Base-by-base conservation (phyloP, 2,329 filamentous ascomycete genomes). In the Penicillium sp. region DNA sequence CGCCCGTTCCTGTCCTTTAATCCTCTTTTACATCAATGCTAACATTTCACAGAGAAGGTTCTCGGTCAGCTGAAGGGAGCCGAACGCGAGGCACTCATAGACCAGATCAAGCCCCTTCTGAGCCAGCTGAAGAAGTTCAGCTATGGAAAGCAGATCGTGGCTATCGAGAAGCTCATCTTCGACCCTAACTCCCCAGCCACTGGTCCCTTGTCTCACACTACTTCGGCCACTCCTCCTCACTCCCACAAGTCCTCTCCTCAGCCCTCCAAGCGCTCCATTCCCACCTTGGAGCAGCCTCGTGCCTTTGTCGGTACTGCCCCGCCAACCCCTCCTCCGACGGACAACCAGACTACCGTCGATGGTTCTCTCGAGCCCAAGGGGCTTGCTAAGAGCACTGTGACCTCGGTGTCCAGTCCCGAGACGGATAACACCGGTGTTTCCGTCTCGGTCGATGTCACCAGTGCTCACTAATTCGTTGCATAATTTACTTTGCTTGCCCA, bases 1-100 rank as follows among this genome's bases (percentile, higher is more conserved):
- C 86, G 21, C n/a, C 26, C n/a, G 22, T 11, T 33, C 31, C 54
- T 26, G 16, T 19, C 16, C 6, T 48, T 13, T 29, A 33, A 19
- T 22, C 8, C 71, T 8, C 13, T 13, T 21, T 24, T 10, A 27
- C 5, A 29, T 6, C n/a, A 3, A 26, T 60, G 70, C 72, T 71
- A 57, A 75, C 59, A 13, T 9, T 22, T 56, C 26, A 31, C 70
- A 96, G 91, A 97, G 77, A 96, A 93, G 77, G 82, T 97, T 5
- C 80, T 96, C 33, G 80, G 77, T 8, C 78, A 84, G 62, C 79
- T 91, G 3, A 79, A 86, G 41, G 86, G 83, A 2, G 73, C 75
- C 0, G 87, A 91, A 62, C 80, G 81, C 39, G 80, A 83, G 29
- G 71, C 77, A 4, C 83, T 93, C 55, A 78, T 87, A 5, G 82